These are phyloP conservation scores for Penicillium sp. DNA, from an alignment of 2,329 filamentous ascomycete species.

Conservation along the genomic window DNA sequence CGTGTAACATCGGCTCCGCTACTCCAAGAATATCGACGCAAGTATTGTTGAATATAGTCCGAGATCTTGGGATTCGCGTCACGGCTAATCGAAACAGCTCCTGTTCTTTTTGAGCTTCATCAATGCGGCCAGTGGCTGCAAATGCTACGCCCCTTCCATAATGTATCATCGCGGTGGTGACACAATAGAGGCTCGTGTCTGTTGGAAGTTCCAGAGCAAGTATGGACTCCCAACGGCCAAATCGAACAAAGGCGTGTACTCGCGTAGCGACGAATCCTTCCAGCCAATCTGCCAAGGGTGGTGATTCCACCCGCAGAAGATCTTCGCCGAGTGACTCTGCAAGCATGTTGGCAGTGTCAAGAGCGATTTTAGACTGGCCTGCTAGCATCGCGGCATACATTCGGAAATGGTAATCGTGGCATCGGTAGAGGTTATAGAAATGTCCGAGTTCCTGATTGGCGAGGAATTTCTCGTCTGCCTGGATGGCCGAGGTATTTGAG, in stretches of 20 bases:
- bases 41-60: conserved; percentile 71
- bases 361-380: conserved; percentile 63
- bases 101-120: conserved; percentile 58
- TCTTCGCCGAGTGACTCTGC: conserved; percentile 66
- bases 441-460: conserved; percentile 60
- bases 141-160: conserved; percentile 71
- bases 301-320: conserved; percentile 54
- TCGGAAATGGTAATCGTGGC: conserved; percentile 74
- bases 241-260: conserved; percentile 71
- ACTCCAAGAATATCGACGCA: conserved; percentile 66
- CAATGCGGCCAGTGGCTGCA: conserved; percentile 60
- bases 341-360: conserved; percentile 63
- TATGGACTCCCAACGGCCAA: conserved; percentile 73
- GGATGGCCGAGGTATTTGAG: conserved; percentile 69
- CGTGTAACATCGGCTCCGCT: conserved; percentile 67
- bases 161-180: conserved; percentile 68
- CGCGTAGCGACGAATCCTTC: conserved; percentile 71
- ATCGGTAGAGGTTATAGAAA: conserved; percentile 77
- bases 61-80: conserved; percentile 58
- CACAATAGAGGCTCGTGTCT: conserved; percentile 66
- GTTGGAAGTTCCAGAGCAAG: conserved; percentile 60
- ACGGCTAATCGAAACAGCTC: conserved; percentile 57
- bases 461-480: conserved; percentile 70
- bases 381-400: conserved; percentile 80
- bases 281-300: conserved; percentile 80